Conservation (phyloP, 2,329 filamentous ascomycete genomes). For the Xylaria sp. region DNA sequence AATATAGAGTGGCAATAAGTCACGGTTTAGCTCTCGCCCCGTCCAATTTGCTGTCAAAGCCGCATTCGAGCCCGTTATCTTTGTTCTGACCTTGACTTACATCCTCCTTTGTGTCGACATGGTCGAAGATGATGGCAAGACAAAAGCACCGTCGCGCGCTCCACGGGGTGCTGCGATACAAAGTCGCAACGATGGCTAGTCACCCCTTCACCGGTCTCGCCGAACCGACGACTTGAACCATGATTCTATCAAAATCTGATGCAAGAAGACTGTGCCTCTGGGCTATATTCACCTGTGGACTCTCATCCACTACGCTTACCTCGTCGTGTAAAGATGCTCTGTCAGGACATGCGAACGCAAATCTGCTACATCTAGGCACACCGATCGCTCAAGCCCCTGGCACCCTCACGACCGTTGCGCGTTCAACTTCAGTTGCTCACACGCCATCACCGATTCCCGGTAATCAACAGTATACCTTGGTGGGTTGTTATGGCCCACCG, state of each 20-base stretch:
- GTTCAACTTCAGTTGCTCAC: conserved; percentile 28
- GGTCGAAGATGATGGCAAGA: conserved; percentile 19
- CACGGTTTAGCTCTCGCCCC: conserved; percentile 20
- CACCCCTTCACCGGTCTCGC: conserved; percentile 10
- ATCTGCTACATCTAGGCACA: conserved; percentile 20
- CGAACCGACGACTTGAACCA: conserved; percentile 22
- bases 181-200: conserved; percentile 19
- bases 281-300: conserved; percentile 20
- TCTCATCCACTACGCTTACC: conserved; percentile 18
- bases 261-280: conserved; percentile 20
- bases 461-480: conserved; percentile 19
- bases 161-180: conserved; percentile 2
- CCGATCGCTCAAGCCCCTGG: conserved; percentile 2
- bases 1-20: conserved; percentile 9
- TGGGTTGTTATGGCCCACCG: conserved; percentile 26
- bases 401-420: conserved; percentile 23
- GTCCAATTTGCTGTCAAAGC: conserved; percentile 24
- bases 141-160: conserved; percentile 18
- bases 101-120: conserved; percentile 25
- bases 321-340: conserved; percentile 16
- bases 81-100: conserved; percentile 23
- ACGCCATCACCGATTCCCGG: conserved; percentile 24
- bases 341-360: conserved; percentile 12
- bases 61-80: conserved; percentile 22
- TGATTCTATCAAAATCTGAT: conserved; percentile 16